Percentiles rank a stretch among this genome's conserved stretches.
These are phyloP conservation scores for Collybia nuda DNA, from an alignment of 768 basidiomycete species.

Conservation along the genomic window DNA sequence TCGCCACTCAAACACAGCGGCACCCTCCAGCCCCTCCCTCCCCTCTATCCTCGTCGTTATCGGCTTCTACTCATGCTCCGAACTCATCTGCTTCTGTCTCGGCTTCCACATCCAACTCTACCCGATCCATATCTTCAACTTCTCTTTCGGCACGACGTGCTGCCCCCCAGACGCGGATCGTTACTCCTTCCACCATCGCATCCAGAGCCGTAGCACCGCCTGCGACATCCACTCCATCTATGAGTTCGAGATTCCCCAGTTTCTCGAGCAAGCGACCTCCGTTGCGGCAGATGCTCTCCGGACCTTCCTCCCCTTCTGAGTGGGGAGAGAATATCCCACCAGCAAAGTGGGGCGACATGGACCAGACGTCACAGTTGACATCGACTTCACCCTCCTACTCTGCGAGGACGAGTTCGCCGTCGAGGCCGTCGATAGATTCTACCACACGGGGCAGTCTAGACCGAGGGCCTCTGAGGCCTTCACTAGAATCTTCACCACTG, in stretches of 20 bases:
- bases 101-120: constrained; percentile 5
- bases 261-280: not conserved
- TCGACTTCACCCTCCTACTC: not conserved
- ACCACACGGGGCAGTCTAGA: constrained; percentile 11
- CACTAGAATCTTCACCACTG: constrained; percentile 5
- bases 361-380: not conserved
- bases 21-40: constrained; percentile 8
- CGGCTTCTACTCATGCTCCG: constrained; percentile 1
- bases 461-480: not conserved
- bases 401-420: not conserved
- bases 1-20: not conserved
- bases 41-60: constrained; percentile 3
- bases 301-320: not conserved
- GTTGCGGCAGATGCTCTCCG: not conserved
- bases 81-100: constrained; percentile 1
- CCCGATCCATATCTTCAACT: constrained; percentile 6
- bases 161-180: constrained; percentile 1
- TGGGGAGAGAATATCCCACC: constrained; percentile 1
- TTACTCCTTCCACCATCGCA: not conserved
- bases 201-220: not conserved
- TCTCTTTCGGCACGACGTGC: constrained; percentile 9
- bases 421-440: constrained; percentile 4
- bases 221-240: constrained; percentile 4
- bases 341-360: not conserved
- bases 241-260: not conserved